Conservation (phyloP, 2,329 filamentous ascomycete genomes). For the Stachybotrys chartarum region DNA sequence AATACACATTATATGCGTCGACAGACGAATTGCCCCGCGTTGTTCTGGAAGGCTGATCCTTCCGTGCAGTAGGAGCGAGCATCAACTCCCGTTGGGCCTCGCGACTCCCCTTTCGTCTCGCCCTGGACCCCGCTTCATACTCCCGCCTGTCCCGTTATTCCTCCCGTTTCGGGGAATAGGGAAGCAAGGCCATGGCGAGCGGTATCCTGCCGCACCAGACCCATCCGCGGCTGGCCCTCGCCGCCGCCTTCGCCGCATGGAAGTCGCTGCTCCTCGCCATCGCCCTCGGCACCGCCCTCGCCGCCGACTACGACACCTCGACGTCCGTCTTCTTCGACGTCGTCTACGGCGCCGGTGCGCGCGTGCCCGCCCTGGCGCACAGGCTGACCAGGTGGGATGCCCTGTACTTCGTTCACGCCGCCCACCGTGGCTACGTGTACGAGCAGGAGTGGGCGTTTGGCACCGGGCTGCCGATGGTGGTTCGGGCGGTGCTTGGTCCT, state of each 20-base stretch:
- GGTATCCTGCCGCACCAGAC: slow-evolving; percentile 7
- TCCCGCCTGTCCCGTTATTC: slow-evolving; percentile 4
- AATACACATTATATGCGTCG: too few relatives aligned
- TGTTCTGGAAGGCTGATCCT: too few relatives aligned
- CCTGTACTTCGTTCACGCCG: slow-evolving; percentile 62
- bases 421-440: slow-evolving; percentile 58
- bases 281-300: slow-evolving; percentile 42
- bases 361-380: slow-evolving; percentile 38
- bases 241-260: slow-evolving; percentile 50
- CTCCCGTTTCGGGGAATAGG: neutral
- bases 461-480: slow-evolving; percentile 29
- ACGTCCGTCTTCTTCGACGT: slow-evolving; percentile 40
- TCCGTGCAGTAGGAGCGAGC: too few relatives aligned
- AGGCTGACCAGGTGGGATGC: slow-evolving; percentile 74
- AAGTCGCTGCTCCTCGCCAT: slow-evolving; percentile 60
- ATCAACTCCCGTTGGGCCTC: too few relatives aligned
- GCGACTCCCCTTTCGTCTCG: too few relatives aligned
- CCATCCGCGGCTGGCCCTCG: slow-evolving; percentile 16
- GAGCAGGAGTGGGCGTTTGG: slow-evolving; percentile 88
- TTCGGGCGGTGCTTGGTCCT: slow-evolving; percentile 10
- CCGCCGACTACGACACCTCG: slow-evolving; percentile 73
- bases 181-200: neutral
- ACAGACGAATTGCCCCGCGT: too few relatives aligned
- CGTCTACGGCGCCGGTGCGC: slow-evolving; percentile 22
- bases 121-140: neutral